These are phyloP conservation scores for Monoraphidium neglectum DNA, from an alignment of 139 green algal genomes.

Conservation along the genomic window DNA sequence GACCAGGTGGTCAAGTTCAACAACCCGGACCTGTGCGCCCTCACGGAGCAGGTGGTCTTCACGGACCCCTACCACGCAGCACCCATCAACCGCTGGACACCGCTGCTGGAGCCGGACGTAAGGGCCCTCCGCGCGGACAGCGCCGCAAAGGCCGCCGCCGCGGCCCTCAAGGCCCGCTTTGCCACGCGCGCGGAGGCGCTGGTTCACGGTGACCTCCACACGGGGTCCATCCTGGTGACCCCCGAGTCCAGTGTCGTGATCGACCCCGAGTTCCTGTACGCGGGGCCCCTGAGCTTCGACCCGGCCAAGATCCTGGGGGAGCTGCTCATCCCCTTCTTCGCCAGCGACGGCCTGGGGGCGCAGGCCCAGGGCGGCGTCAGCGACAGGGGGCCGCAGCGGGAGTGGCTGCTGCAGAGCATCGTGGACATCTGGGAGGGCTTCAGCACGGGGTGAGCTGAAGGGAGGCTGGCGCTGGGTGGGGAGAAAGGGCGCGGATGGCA, in stretches of 20 bases:
- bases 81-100: constrained; percentile 70
- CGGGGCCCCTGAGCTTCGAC: constrained; percentile 97
- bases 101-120: constrained; percentile 83
- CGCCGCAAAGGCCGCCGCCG: constrained; percentile 66
- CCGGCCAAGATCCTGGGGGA: constrained; percentile 94
- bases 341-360: constrained; percentile 66
- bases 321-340: constrained; percentile 91
- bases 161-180: constrained; percentile 84
- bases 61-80: constrained; percentile 85
- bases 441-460: constrained; percentile 5
- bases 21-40: constrained; percentile 90
- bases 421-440: constrained; percentile 74
- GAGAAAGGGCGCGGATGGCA: too few species aligned
- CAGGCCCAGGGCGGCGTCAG: not conserved
- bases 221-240: constrained; percentile 46
- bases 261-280: constrained; percentile 97
- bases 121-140: constrained; percentile 67
- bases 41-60: constrained; percentile 98
- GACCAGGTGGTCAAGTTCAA: constrained; percentile 49
- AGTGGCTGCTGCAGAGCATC: constrained; percentile 63
- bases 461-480: not conserved
- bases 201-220: constrained; percentile 98
- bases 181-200: constrained; percentile 77
- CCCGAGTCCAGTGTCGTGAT: constrained; percentile 63
- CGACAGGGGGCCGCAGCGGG: constrained; percentile 17